Percentiles rank a stretch among this genome's conserved stretches.
phyloP scores from a whole-genome alignment of 2,329 filamentous ascomycete species.

The Sclerotinia trifoliorum region DNA sequence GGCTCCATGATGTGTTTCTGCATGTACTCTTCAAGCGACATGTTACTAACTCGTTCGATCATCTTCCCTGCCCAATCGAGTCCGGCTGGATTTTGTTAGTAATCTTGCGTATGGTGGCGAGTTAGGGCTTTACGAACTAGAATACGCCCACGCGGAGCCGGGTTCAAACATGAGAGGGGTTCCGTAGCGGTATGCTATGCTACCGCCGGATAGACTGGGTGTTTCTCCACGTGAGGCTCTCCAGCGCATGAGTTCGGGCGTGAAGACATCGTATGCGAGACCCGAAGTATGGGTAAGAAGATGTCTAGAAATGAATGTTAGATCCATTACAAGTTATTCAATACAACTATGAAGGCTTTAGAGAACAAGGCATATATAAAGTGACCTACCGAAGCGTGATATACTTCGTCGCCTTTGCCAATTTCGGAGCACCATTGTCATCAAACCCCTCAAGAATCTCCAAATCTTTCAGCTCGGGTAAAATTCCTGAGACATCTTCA shows the following conservation, averaged over 20 bases:
- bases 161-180: conserved; percentile 61
- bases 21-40: conserved; percentile 29
- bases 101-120: neutral
- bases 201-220: neutral
- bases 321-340: no score
- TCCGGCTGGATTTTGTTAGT: conserved; percentile 33
- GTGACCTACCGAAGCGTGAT: conserved; percentile 35
- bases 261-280: conserved; percentile 28
- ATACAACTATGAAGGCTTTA: no score
- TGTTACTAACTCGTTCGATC: conserved; percentile 44
- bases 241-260: conserved; percentile 21
- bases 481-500: conserved; percentile 39
- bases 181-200: neutral
- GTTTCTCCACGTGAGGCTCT: conserved; percentile 24
- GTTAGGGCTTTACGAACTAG: conserved; percentile 54
- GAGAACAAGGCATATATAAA: no score
- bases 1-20: conserved; percentile 26
- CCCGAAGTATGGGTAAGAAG: conserved; percentile 34
- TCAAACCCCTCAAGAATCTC: conserved; percentile 36
- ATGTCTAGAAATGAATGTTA: conserved; percentile 6
- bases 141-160: conserved; percentile 60
- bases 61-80: conserved; percentile 55
- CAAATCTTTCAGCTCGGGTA: conserved; percentile 36
- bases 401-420: conserved; percentile 27
- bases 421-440: conserved; percentile 27